Evolutionary conservation across 1,284 basidiomycete genomes (phyloP).

Genomic region (Cronartium ribicola): DNA sequence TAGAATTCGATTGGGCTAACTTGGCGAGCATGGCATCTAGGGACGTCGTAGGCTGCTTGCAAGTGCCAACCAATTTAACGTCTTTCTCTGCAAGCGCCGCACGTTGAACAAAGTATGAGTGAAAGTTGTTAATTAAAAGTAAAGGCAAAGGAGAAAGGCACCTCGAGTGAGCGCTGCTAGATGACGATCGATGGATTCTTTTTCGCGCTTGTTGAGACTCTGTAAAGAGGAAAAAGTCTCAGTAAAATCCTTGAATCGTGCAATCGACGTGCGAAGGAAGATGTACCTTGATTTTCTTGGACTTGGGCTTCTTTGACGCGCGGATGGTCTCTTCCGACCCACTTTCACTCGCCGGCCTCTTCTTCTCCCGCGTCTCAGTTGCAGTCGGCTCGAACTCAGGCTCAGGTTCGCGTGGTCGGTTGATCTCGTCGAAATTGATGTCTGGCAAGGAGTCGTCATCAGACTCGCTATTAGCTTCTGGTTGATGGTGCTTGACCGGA

Average conservation of each 20-base stretch:
- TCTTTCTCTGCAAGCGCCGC: constrained; percentile 17
- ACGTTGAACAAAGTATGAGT: background rate
- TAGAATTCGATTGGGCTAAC: background rate
- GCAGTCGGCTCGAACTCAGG: background rate
- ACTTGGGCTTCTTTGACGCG: constrained; percentile 3
- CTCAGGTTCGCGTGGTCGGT: background rate
- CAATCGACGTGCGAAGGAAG: background rate
- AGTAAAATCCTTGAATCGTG: background rate
- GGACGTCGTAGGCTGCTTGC: constrained; percentile 10
- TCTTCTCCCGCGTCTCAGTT: background rate
- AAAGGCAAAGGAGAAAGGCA: background rate
- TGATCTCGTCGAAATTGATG: background rate
- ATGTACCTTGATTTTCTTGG: constrained; percentile 30
- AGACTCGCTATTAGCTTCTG: background rate
- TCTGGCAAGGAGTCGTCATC: background rate
- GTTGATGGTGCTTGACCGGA: background rate
- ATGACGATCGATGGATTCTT: constrained; percentile 26
- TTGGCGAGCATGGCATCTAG: constrained; percentile 11
- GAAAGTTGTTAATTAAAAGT: background rate
- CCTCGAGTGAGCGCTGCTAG: constrained; percentile 8
- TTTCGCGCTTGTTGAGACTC: constrained; percentile 31
- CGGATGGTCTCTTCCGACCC: background rate
- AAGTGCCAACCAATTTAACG: constrained; percentile 18
- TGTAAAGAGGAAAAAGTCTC: background rate
- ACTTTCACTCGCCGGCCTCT: background rate